These are phyloP conservation scores for Fusarium tuaranense DNA, from an alignment of 2,329 filamentous ascomycete genomes.

Conservation along the genomic window DNA sequence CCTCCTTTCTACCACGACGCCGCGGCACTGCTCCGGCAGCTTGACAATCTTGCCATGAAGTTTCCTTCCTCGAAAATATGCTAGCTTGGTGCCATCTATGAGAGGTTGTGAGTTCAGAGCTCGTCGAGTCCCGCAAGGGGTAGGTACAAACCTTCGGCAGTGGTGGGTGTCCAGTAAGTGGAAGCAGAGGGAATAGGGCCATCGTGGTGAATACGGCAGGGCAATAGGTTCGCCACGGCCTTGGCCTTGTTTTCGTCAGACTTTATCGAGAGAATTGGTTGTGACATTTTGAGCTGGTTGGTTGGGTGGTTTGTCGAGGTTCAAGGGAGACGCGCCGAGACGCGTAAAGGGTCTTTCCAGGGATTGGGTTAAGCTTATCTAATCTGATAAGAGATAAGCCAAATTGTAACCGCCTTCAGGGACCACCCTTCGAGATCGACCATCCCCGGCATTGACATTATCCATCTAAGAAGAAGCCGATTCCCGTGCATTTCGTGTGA, in stretches of 20 bases:
- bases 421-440: neutral
- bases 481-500: neutral
- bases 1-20: constrained; percentile 65
- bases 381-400: constrained; percentile 17
- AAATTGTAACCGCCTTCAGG: neutral
- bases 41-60: constrained; percentile 75
- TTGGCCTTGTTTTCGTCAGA: constrained; percentile 44
- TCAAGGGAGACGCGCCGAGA: constrained; percentile 34
- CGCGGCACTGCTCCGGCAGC: constrained; percentile 79
- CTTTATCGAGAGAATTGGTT: constrained; percentile 57
- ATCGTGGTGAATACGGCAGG: constrained; percentile 83
- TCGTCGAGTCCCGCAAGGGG: neutral
- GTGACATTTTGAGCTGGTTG: constrained; percentile 50
- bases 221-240: constrained; percentile 77
- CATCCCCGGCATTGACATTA: neutral
- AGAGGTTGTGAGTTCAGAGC: constrained; percentile 4
- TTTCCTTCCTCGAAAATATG: constrained; percentile 85
- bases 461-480: neutral
- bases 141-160: constrained; percentile 55
- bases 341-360: constrained; percentile 37
- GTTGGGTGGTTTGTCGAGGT: neutral
- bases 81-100: constrained; percentile 63
- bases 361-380: constrained; percentile 12
- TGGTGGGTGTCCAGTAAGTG: constrained; percentile 77
- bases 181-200: constrained; percentile 74